These are phyloP conservation scores for Lactifluus rugatus DNA, from an alignment of 768 basidiomycete species.

Conservation along the genomic window DNA sequence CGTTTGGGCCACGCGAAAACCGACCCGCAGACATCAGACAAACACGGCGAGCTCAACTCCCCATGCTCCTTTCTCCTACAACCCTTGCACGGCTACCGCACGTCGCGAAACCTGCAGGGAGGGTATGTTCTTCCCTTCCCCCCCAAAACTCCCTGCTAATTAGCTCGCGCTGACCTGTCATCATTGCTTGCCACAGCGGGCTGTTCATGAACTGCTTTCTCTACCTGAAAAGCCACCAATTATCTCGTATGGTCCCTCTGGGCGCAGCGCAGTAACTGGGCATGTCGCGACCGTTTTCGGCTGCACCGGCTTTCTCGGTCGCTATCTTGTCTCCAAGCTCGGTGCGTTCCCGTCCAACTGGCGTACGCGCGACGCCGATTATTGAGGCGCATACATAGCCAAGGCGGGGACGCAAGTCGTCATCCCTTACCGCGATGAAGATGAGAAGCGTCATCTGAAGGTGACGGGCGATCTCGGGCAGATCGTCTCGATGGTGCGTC, in stretches of 20 bases:
- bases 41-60: neutral
- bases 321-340: slow-evolving; percentile 90
- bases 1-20: neutral
- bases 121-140: neutral
- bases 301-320: slow-evolving; percentile 87
- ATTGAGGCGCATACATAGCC: slow-evolving; percentile 35
- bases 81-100: slow-evolving; percentile 16
- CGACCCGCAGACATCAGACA: neutral
- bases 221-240: slow-evolving; percentile 54
- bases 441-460: slow-evolving; percentile 81
- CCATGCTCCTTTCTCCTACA: slow-evolving; percentile 34
- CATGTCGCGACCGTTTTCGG: slow-evolving; percentile 97
- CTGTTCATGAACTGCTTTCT: slow-evolving; percentile 61
- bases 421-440: slow-evolving; percentile 90
- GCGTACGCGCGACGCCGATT: neutral
- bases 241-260: slow-evolving; percentile 68
- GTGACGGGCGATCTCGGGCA: slow-evolving; percentile 96
- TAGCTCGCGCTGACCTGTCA: neutral
- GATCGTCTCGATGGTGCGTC: slow-evolving; percentile 81
- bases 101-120: slow-evolving; percentile 1
- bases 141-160: neutral
- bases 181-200: slow-evolving; percentile 41
- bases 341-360: slow-evolving; percentile 37
- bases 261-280: slow-evolving; percentile 80
- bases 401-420: slow-evolving; percentile 90